phyloP scores from a whole-genome alignment of 805 yeast genomes.

The Metschnikowia henanensis region DNA sequence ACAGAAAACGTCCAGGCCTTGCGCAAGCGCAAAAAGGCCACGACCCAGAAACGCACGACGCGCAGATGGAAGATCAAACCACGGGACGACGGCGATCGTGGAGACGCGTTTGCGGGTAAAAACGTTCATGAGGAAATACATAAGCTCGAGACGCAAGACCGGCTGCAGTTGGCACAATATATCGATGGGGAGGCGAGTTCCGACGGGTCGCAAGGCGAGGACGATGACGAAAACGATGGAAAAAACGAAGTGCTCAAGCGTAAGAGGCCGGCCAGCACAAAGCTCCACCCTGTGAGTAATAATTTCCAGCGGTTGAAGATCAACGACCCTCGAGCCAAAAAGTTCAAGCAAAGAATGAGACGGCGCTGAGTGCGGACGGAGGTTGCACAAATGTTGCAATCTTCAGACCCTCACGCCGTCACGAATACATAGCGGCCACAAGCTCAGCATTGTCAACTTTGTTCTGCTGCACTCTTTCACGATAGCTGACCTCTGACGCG shows the following conservation, averaged over 20 bases:
- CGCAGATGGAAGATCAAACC: constrained; percentile 52
- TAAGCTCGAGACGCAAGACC: constrained; percentile 33
- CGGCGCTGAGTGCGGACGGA: constrained; percentile 18
- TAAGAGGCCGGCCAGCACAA: constrained; percentile 15
- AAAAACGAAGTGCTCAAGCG: constrained; percentile 17
- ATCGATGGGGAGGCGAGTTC: constrained; percentile 16
- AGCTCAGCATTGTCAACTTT: constrained; percentile 16
- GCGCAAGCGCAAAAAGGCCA: constrained; percentile 27
- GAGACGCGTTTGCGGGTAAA: constrained; percentile 33
- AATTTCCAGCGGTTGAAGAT: constrained; percentile 56
- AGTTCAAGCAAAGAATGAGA: constrained; percentile 42
- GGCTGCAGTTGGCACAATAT: constrained; percentile 22
- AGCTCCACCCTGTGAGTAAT: constrained; percentile 37
- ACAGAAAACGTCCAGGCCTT: constrained; percentile 1
- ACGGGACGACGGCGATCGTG: constrained; percentile 19
- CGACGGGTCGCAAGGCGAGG: background rate
- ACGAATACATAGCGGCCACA: constrained; percentile 16
- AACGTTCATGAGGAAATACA: constrained; percentile 44
- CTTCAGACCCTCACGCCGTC: no score
- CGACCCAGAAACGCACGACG: constrained; percentile 54
- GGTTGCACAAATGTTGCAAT: background rate
- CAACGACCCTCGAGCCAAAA: constrained; percentile 44
- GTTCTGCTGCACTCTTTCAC: constrained; percentile 17
- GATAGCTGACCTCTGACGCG: background rate
- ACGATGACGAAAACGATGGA: constrained; percentile 14